Conservation (phyloP, 495 filamentous ascomycete genomes). For the Podospora pseudoanserina region DNA sequence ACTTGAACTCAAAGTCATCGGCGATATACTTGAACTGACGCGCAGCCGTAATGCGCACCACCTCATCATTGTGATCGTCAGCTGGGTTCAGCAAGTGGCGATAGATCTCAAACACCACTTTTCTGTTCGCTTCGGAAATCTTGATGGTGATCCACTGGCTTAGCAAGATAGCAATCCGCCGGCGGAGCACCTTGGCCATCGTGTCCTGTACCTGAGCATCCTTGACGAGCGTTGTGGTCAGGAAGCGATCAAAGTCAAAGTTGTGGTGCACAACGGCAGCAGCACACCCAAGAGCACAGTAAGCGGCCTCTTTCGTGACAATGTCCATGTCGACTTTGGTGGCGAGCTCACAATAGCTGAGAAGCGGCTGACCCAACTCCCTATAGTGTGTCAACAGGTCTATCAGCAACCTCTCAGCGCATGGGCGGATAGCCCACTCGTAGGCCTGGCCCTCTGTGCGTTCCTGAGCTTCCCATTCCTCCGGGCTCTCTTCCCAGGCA, state of each 20-base stretch:
- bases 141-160: slow-evolving; percentile 85
- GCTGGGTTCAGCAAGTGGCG: slow-evolving; percentile 75
- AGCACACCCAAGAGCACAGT: slow-evolving; percentile 84
- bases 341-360: slow-evolving; percentile 73
- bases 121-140: slow-evolving; percentile 56
- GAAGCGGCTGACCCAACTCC: slow-evolving; percentile 65
- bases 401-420: slow-evolving; percentile 88
- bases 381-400: slow-evolving; percentile 88
- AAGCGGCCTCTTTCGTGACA: slow-evolving; percentile 85
- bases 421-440: slow-evolving; percentile 85
- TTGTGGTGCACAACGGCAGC: slow-evolving; percentile 63
- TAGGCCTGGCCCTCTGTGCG: slow-evolving; percentile 74
- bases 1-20: slow-evolving; percentile 78
- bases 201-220: slow-evolving; percentile 75
- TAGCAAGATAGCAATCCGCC: slow-evolving; percentile 81
- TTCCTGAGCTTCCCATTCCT: slow-evolving; percentile 87
- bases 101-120: slow-evolving; percentile 84
- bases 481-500: slow-evolving; percentile 87
- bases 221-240: slow-evolving; percentile 66
- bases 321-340: slow-evolving; percentile 66
- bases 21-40: slow-evolving; percentile 72
- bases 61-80: slow-evolving; percentile 79
- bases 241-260: slow-evolving; percentile 78
- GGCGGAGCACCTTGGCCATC: slow-evolving; percentile 80
- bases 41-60: slow-evolving; percentile 88